A percentile compares a stretch with the other conserved stretches of the same genome.
These are phyloP conservation scores for Coemansia sp. DNA, from an alignment of 192 early-diverging fungal species.

Conservation along the genomic window DNA sequence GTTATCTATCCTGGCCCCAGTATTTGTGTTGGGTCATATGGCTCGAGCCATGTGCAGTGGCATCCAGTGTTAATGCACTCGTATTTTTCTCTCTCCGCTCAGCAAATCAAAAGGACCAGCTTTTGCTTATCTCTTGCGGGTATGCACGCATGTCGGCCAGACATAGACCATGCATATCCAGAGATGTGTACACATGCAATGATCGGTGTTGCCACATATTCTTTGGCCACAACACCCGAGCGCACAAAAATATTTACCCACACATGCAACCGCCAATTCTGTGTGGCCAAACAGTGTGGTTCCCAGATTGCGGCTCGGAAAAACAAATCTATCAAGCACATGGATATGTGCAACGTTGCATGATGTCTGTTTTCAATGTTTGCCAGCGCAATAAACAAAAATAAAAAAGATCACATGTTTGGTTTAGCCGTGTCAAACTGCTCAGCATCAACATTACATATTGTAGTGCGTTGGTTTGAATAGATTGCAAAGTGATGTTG, in stretches of 20 bases:
- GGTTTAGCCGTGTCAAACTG: not conserved
- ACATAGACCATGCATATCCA: not conserved
- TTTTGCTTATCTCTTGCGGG: no score
- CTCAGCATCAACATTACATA: not conserved
- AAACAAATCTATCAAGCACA: not conserved
- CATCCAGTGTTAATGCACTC: no score
- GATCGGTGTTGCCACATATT: not conserved
- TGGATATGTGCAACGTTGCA: not conserved
- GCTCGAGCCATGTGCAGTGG: no score
- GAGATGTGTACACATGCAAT: not conserved
- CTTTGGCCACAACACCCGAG: not conserved
- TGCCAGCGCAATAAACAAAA: not conserved
- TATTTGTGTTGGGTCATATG: no score
- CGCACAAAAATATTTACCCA: not conserved
- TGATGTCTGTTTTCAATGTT: not conserved
- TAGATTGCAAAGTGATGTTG: not conserved
- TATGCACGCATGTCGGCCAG: not conserved
- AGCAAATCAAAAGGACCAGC: no score
- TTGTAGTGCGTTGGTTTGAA: not conserved
- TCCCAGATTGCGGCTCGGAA: not conserved
- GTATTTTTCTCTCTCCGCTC: no score
- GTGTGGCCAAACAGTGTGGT: not conserved
- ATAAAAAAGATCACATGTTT: not conserved
- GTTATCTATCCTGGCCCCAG: no score
- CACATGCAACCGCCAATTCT: not conserved